Conservation (phyloP, 148 eudicot genomes). For the Camellia lanceoleosa region DNA sequence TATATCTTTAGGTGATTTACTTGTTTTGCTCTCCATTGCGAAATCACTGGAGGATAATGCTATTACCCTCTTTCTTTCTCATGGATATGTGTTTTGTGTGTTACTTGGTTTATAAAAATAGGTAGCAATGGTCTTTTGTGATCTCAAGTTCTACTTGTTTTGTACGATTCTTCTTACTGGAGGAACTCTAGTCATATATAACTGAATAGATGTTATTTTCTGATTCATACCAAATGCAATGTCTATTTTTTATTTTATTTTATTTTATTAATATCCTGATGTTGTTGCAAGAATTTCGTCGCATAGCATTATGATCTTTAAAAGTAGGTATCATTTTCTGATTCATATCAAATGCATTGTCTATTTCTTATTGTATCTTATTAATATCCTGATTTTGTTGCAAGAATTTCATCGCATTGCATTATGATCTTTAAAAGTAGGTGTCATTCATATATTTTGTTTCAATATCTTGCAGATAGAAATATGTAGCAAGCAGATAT, state of each 20-base stretch:
- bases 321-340: background rate
- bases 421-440: background rate
- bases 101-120: background rate
- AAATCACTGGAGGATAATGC: background rate
- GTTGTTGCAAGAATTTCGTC: background rate
- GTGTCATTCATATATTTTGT: background rate
- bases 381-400: background rate
- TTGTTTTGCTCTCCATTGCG: background rate
- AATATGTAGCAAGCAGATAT: slow-evolving; percentile 49
- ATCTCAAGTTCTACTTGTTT: background rate
- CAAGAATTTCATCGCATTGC: background rate
- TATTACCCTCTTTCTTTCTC: background rate
- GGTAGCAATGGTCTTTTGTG: background rate
- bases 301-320: background rate
- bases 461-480: slow-evolving; percentile 52
- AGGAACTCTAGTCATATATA: background rate
- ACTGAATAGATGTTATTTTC: background rate
- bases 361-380: background rate
- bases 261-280: background rate
- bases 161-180: background rate
- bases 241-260: background rate
- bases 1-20: background rate
- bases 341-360: background rate
- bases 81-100: background rate
- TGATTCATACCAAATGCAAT: background rate